phyloP scores from a whole-genome alignment of 2,329 filamentous ascomycete genomes.

The Bipolaris sorokiniana region DNA sequence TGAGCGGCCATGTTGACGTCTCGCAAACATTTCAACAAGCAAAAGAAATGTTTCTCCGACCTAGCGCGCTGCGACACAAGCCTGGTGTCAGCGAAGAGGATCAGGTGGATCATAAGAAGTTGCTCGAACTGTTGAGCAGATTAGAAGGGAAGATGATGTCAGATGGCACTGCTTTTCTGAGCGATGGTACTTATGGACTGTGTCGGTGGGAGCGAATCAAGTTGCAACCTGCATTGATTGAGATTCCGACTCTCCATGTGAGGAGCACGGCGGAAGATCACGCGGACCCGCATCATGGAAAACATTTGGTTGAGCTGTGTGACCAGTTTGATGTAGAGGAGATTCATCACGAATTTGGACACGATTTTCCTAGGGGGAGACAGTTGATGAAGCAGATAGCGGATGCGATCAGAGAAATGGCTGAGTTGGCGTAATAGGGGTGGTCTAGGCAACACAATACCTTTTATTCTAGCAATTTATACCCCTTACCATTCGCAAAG shows the following conservation, averaged over 20 bases:
- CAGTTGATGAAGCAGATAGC: background rate
- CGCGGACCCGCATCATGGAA: slow-evolving; percentile 1
- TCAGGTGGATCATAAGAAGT: background rate
- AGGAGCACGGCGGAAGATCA: background rate
- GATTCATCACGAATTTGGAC: background rate
- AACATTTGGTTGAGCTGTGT: slow-evolving; percentile 45
- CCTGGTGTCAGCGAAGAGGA: background rate
- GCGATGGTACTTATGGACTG: background rate
- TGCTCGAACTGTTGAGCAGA: background rate
- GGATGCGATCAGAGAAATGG: background rate
- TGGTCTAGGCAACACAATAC: too few species aligned
- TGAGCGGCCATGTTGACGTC: background rate
- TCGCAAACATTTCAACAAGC: slow-evolving; percentile 1
- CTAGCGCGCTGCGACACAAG: slow-evolving; percentile 4
- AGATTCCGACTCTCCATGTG: background rate
- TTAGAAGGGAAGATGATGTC: background rate
- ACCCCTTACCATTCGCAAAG: too few species aligned
- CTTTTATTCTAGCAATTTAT: too few species aligned
- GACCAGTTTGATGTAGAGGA: background rate
- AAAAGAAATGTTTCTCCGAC: slow-evolving; percentile 2
- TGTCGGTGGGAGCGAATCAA: slow-evolving; percentile 1
- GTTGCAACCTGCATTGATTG: background rate
- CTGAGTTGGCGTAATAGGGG: background rate
- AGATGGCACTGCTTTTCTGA: background rate
- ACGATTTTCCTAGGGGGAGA: background rate